Evolutionary conservation across 2,329 filamentous ascomycete genomes (phyloP), one percentile per base, ranked within the genome.

Genomic region (Stagonosporopsis chrysanthemi): DNA sequence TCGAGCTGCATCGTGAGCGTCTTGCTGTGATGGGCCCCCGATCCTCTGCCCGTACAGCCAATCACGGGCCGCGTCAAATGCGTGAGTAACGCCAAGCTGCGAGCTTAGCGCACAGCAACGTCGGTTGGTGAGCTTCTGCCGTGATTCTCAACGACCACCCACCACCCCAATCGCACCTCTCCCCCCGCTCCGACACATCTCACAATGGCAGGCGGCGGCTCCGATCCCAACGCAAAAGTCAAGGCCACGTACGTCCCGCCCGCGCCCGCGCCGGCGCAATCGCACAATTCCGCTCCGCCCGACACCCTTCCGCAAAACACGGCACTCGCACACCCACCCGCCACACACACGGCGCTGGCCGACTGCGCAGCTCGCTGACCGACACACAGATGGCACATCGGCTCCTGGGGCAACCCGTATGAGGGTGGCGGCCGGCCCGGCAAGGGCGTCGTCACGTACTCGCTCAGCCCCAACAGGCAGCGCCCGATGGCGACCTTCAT

Each of bases 401-500:
- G 73, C 61, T 65, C 58, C 54, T 76, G 73, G 73, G 73, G 73
- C 48, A 74, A 76, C 66, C 73, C 73, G 31, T 74, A 74, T 63
- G 71, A 79, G 72, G 72, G 69, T 50, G 73, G 73, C 44, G 72
- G 70, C 64, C 64, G 68, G 36, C 77, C 81, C 35, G 86, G 88
- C 74, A 86, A 86, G 73, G 86, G 86, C 71, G 80, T 89, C 58
- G 80, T 82, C 54, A 82, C 83, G 72, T 98, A 96, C 81, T 85
- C 88, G 66, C 76, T 99, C 68, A 89, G 91, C 69, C 81, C 90
- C 67, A 98, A 99, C 86, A 89, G 90, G 77, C 94, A 97, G 83
- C 88, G 90, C 74, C 90, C 92, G 63, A 84, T 96, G 67, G 92
- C 92, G 64, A 91, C 91, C 71, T 83, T 89, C 59, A 79, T 84